phyloP scores from a whole-genome alignment of 495 filamentous ascomycete genomes.

The Podospora bellae-mahoneyi region DNA sequence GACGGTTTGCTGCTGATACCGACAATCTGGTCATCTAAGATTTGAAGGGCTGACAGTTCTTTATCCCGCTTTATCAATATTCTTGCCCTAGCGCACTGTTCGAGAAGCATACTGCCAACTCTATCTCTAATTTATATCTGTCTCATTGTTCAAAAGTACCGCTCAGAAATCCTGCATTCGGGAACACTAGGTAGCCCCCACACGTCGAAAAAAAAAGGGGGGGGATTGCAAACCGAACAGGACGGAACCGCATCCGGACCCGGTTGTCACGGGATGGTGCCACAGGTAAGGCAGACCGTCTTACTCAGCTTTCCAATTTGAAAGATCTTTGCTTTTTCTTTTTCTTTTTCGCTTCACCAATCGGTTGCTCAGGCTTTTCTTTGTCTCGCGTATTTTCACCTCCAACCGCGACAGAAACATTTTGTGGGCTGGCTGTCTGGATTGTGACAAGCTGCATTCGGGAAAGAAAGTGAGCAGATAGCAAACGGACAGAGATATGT shows the following conservation, averaged over 20 bases:
- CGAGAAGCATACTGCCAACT: neutral
- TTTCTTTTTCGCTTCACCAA: too few species aligned
- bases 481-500: neutral
- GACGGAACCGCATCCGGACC: neutral
- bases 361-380: neutral
- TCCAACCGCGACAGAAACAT: neutral
- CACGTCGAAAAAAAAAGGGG: too few species aligned
- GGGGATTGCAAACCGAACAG: neutral
- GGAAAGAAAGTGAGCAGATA: neutral
- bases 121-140: neutral
- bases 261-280: neutral
- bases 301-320: neutral
- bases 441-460: neutral
- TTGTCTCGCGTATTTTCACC: neutral
- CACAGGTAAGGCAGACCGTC: neutral
- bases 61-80: neutral
- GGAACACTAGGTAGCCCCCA: too few species aligned
- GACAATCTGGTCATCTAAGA: neutral
- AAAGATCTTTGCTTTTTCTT: neutral
- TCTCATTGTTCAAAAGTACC: neutral
- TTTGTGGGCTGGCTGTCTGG: neutral
- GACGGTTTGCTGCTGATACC: neutral
- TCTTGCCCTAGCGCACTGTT: neutral
- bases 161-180: neutral
- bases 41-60: neutral